A percentile compares a stretch with the other conserved stretches of the same genome.
Evolutionary conservation across 257 asterid genomes (phyloP).

Genomic region (Capsicum pubescens): DNA sequence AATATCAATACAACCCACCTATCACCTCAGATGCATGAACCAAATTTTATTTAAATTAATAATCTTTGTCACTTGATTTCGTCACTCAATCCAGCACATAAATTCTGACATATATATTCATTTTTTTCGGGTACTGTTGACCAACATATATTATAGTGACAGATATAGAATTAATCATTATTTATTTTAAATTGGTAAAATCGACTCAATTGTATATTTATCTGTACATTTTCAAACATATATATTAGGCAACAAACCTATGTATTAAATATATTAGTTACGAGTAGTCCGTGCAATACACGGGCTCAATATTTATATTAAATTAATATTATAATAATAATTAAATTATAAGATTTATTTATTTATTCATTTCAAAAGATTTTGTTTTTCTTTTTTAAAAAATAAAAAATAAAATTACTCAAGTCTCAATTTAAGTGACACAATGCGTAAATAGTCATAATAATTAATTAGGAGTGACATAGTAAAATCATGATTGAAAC

Average conservation of each 20-base stretch:
- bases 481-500: too few relatives aligned
- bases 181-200: background rate
- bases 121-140: background rate
- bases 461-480: too few relatives aligned
- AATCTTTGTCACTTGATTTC: slow-evolving; percentile 7
- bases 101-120: background rate
- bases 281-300: too few relatives aligned
- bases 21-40: slow-evolving; percentile 15
- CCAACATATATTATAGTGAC: background rate
- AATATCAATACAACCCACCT: background rate
- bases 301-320: too few relatives aligned
- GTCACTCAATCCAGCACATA: slow-evolving; percentile 26
- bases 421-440: too few relatives aligned
- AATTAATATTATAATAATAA: too few relatives aligned
- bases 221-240: background rate
- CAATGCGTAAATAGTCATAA: too few relatives aligned
- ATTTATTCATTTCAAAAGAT: too few relatives aligned
- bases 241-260: background rate
- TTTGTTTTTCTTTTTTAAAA: too few relatives aligned
- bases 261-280: too few relatives aligned
- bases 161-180: background rate
- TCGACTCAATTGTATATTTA: background rate
- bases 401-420: too few relatives aligned
- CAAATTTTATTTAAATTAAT: background rate
- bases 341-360: too few relatives aligned